Conservation (phyloP, 2,329 filamentous ascomycete genomes). For the Bipolaris bicolor region DNA sequence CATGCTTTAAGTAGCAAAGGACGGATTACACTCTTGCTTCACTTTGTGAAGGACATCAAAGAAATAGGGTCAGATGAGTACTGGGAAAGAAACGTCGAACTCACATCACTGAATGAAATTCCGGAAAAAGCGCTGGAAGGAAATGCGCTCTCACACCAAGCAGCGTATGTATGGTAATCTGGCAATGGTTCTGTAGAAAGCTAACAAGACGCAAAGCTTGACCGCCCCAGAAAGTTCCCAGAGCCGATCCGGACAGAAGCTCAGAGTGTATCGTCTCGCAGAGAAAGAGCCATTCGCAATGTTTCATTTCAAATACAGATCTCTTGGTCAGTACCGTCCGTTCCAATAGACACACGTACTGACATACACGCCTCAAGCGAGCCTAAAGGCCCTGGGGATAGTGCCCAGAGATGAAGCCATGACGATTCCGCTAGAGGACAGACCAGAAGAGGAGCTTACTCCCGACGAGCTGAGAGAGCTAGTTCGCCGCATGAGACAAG, state of each 20-base stretch:
- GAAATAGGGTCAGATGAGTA: no score
- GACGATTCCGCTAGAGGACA: not conserved
- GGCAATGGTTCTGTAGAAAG: not conserved
- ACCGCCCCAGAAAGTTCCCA: not conserved
- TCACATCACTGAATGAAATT: not conserved
- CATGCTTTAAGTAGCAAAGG: no score
- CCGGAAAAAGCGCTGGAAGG: slow-evolving; percentile 21
- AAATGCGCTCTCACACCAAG: slow-evolving; percentile 17
- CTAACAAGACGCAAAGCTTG: not conserved
- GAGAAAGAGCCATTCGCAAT: slow-evolving; percentile 8
- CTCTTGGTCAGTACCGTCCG: slow-evolving; percentile 5
- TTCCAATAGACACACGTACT: not conserved
- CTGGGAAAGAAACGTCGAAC: not conserved
- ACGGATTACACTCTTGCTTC: no score
- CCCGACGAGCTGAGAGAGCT: slow-evolving; percentile 7
- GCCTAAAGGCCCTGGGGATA: slow-evolving; percentile 5
- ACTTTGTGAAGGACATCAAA: no score
- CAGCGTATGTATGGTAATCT: slow-evolving; percentile 7
- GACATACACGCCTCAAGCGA: not conserved
- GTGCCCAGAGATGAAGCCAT: not conserved
- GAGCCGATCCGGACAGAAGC: not conserved
- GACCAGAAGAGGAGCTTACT: slow-evolving; percentile 4
- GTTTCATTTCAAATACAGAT: slow-evolving; percentile 18
- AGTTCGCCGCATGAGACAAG: slow-evolving; percentile 6
- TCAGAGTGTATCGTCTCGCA: not conserved